Conservation (phyloP, 1,284 basidiomycete species). For the Malassezia japonica region DNA sequence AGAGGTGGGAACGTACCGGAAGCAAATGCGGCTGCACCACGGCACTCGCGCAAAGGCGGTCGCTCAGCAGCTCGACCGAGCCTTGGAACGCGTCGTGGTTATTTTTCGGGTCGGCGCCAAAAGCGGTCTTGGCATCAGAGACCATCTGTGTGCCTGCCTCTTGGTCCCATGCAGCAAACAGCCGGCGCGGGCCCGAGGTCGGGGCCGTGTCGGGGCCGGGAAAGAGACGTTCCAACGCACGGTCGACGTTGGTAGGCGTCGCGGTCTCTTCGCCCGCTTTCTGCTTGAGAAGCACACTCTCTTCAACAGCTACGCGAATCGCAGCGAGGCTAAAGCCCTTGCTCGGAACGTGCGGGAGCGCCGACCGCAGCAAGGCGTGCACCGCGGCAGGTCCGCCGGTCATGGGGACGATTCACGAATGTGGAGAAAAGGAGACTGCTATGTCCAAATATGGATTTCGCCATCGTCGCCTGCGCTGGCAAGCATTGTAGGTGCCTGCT, state of each 20-base stretch:
- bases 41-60: slow-evolving; percentile 2
- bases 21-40: slow-evolving; percentile 6
- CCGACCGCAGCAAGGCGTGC: background rate
- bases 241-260: background rate
- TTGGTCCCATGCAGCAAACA: slow-evolving; percentile 14
- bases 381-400: slow-evolving; percentile 1
- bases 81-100: background rate
- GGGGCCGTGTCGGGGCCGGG: slow-evolving; percentile 11
- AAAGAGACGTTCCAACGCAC: slow-evolving; percentile 9
- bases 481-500: slow-evolving; percentile 46
- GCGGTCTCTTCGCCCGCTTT: background rate
- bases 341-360: slow-evolving; percentile 1
- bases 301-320: background rate
- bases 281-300: no score
- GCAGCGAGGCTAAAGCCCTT: slow-evolving; percentile 9
- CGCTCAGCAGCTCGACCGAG: slow-evolving; percentile 1
- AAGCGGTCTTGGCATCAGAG: background rate
- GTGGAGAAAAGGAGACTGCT: slow-evolving; percentile 17
- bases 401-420: background rate
- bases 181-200: slow-evolving; percentile 10
- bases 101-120: background rate
- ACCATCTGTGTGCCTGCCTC: background rate
- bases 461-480: slow-evolving; percentile 75
- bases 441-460: slow-evolving; percentile 59
- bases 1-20: background rate